Conservation (phyloP, 2,329 filamentous ascomycete species). For the Tolypocladium album region DNA sequence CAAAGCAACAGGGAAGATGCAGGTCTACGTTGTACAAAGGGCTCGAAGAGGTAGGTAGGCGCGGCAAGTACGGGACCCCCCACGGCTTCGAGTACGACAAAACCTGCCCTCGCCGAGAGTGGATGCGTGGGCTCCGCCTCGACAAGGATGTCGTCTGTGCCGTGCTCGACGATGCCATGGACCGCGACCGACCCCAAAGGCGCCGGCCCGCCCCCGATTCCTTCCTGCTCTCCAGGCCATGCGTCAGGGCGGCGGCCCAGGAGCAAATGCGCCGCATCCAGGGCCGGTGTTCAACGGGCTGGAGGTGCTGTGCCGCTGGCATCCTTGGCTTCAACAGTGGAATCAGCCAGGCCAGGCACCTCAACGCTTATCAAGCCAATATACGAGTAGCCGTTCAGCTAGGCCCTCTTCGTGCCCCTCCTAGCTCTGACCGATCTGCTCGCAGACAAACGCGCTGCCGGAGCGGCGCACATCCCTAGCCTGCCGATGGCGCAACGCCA, state of each 20-base stretch:
- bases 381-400: neutral
- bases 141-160: neutral
- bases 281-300: neutral
- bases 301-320: too few species aligned
- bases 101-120: neutral
- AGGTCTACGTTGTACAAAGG: neutral
- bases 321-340: neutral
- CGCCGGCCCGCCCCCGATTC: too few species aligned
- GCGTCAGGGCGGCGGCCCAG: too few species aligned
- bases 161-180: neutral
- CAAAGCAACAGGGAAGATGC: neutral
- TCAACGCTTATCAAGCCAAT: neutral
- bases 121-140: neutral
- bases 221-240: neutral
- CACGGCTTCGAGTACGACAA: too few species aligned
- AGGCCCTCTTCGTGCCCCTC: neutral
- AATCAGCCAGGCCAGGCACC: neutral
- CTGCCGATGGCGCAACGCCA: neutral
- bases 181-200: neutral
- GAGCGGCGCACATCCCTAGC: neutral
- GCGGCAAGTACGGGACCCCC: too few species aligned
- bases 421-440: neutral
- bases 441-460: neutral
- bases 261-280: neutral
- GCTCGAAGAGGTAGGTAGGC: neutral